Conservation (phyloP, 2,329 filamentous ascomycete genomes). For the Corynespora cassiicola region DNA sequence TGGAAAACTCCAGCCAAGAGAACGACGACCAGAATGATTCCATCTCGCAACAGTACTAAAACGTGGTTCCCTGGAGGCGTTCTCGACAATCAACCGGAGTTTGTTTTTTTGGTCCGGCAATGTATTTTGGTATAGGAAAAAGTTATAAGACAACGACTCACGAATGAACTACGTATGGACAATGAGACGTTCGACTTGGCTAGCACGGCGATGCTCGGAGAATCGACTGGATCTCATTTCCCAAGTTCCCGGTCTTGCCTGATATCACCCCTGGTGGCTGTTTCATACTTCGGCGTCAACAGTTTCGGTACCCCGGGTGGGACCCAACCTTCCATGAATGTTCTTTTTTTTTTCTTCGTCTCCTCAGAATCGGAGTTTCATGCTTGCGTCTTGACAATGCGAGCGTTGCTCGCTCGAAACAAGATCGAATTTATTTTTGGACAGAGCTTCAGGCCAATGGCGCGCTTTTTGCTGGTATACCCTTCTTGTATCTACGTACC, state of each 20-base stretch:
- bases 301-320: slow-evolving; percentile 19
- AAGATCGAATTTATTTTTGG: slow-evolving; percentile 3
- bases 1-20: slow-evolving; percentile 40
- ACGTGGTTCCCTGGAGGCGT: too few species aligned
- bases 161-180: too few species aligned
- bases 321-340: slow-evolving; percentile 5
- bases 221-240: slow-evolving; percentile 9
- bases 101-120: slow-evolving; percentile 6
- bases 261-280: slow-evolving; percentile 26
- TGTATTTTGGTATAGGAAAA: slow-evolving; percentile 14
- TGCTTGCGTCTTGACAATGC: slow-evolving; percentile 10
- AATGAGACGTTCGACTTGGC: too few species aligned
- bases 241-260: slow-evolving; percentile 20
- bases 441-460: slow-evolving; percentile 18
- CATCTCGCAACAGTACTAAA: slow-evolving; percentile 31
- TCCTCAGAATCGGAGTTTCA: slow-evolving; percentile 13
- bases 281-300: slow-evolving; percentile 26
- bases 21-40: slow-evolving; percentile 38
- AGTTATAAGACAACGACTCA: slow-evolving; percentile 9
- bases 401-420: background rate
- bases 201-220: slow-evolving; percentile 1
- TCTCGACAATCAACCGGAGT: slow-evolving; percentile 4
- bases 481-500: slow-evolving; percentile 44
- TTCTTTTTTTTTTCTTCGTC: slow-evolving; percentile 10
- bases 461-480: slow-evolving; percentile 34